phyloP scores from a whole-genome alignment of 345 rosid species.

The Sisymbrium altissimum region DNA sequence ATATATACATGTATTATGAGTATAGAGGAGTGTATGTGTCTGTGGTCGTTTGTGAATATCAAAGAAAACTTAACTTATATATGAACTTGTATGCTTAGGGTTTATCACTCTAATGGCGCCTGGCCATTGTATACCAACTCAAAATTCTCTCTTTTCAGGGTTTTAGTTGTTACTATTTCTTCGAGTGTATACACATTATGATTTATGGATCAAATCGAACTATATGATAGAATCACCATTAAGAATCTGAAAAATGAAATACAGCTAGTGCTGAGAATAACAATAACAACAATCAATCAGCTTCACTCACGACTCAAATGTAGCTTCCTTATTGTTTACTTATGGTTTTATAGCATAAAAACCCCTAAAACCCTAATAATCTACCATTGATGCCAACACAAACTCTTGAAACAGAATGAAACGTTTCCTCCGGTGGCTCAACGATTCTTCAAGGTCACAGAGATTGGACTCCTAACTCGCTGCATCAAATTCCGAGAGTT shows the following conservation, averaged over 20 bases:
- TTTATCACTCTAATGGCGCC: not conserved
- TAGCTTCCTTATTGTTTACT: slow-evolving; percentile 8
- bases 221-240: no score
- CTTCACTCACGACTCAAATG: slow-evolving; percentile 11
- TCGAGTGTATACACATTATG: no score
- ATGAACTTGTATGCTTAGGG: not conserved
- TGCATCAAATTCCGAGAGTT: slow-evolving; percentile 45
- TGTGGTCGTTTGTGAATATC: slow-evolving; percentile 20
- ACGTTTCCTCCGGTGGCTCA: not conserved
- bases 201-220: no score
- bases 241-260: slow-evolving; percentile 4
- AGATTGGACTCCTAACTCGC: slow-evolving; percentile 77
- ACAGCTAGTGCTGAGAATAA: not conserved
- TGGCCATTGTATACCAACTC: no score
- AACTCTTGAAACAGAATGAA: not conserved
- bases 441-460: slow-evolving; percentile 63
- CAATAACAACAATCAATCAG: slow-evolving; percentile 23
- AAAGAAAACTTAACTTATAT: not conserved
- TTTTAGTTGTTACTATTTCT: no score
- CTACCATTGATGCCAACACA: not conserved
- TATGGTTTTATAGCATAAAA: slow-evolving; percentile 12
- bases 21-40: not conserved
- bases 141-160: no score
- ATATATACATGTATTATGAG: not conserved
- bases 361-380: not conserved